Conservation (phyloP, 345 rosid species). For the Anastatica hierochuntica region DNA sequence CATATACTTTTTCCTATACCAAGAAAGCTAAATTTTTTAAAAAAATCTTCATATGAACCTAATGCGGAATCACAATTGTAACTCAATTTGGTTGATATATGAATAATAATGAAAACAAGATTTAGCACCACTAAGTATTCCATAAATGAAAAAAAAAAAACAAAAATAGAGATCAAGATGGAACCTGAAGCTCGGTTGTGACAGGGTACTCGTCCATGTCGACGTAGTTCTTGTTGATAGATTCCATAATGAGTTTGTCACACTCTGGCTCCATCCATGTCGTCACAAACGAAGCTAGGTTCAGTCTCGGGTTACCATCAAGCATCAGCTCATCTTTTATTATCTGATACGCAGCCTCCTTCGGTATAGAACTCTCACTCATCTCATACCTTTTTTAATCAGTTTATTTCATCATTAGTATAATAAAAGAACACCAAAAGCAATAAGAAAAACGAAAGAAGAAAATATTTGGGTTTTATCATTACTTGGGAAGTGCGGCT, state of each 20-base stretch:
- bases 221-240: conserved; percentile 86
- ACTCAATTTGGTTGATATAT: too few relatives aligned
- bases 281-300: conserved; percentile 83
- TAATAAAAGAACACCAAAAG: neutral
- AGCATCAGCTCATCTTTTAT: conserved; percentile 80
- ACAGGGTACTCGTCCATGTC: conserved; percentile 98
- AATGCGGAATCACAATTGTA: too few relatives aligned
- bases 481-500: conserved; percentile 47
- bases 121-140: too few relatives aligned
- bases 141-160: too few relatives aligned
- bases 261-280: conserved; percentile 99
- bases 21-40: too few relatives aligned
- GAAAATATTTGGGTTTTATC: neutral
- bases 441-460: neutral
- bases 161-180: neutral
- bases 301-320: conserved; percentile 85
- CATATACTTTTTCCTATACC: too few relatives aligned
- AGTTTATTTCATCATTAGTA: too few relatives aligned
- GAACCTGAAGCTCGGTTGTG: conserved; percentile 83
- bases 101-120: too few relatives aligned
- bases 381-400: conserved; percentile 68
- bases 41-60: too few relatives aligned
- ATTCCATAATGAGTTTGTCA: conserved; percentile 79
- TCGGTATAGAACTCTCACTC: conserved; percentile 79
- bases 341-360: conserved; percentile 92